Base-by-base conservation (phyloP, 2,329 filamentous ascomycete species). In the Chrysoporthe austroafricana region DNA sequence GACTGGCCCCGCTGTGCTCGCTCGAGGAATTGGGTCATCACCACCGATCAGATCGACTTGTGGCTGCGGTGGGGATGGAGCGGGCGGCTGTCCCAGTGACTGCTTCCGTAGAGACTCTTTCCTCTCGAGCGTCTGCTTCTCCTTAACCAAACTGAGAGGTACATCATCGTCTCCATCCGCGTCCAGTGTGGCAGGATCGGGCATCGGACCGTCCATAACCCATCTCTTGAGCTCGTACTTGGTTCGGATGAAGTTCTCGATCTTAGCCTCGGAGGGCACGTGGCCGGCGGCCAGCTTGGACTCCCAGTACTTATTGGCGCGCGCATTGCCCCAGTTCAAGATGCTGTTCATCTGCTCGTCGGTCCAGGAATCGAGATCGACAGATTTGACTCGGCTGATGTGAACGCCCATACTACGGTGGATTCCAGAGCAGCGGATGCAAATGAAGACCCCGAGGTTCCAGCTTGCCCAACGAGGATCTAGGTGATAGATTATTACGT, bases 301-400 rank as follows among this genome's bases (percentile, higher is more conserved):
- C 81, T 99, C 96, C 95, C 95, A 99, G 79, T 98, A 97, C 84
- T 97, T 98, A 83, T 99, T 99, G 66, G 96, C 96, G 79, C 94
- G 90, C 66, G 91, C 88, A 79, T 99, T 99, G 69, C 96, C 96
- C 96, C 96, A 99, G 83, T 88, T 93, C 71, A 99, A 80, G 72
- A 99, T 90, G 79, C 93, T 97, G 79, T 96, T 91, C 69, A 98
- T 84, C 83, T 99, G 96, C 80, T 99, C 96, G 79, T 99, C 96
- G 71, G 96, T 99, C 96, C 96, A 99, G 36, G 95, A 90, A 79
- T 99, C 96, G 72, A 99, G 88, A 79, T 99, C 96, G 73, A 99
- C 96, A 1, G 94, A 97, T 80, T 99, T 99, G 79, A 99, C 96
- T 80, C 92, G 88, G 80, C 94, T 97, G 79, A 99, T 97, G 82